These are phyloP conservation scores for Fagus crenata DNA, from an alignment of 306 rosid genomes.

Conservation along the genomic window DNA sequence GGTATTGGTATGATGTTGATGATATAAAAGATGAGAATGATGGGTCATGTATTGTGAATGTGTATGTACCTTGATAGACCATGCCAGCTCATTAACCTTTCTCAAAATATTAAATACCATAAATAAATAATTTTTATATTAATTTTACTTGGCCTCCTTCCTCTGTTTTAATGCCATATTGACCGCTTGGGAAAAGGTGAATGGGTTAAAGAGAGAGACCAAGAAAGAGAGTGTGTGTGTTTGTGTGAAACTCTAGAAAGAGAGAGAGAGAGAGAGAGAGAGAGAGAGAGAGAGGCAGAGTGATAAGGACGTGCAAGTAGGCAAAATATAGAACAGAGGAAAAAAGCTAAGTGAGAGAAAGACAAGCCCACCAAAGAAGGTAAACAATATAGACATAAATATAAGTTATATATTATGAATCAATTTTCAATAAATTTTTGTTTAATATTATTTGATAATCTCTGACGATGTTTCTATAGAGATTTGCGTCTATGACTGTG, in stretches of 20 bases:
- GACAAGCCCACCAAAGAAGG: conserved; percentile 19
- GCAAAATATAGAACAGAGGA: neutral
- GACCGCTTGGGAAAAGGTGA: conserved; percentile 35
- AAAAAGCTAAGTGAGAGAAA: neutral
- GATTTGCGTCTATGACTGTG: conserved; percentile 47
- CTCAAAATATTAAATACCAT: neutral
- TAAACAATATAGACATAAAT: too few relatives aligned
- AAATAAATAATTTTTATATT: neutral
- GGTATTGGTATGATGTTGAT: conserved; percentile 8
- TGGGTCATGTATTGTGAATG: conserved; percentile 33
- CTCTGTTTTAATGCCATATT: conserved; percentile 37
- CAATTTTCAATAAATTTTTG: neutral
- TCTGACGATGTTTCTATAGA: conserved; percentile 36
- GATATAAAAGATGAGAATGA: conserved; percentile 17
- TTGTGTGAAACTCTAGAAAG: neutral
- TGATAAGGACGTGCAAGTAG: neutral
- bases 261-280: too few relatives aligned
- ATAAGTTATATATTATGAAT: neutral
- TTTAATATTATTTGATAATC: neutral
- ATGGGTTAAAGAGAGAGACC: conserved; percentile 6
- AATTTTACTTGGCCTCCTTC: neutral
- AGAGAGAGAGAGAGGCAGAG: neutral
- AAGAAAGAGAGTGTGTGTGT: too few relatives aligned
- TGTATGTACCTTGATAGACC: neutral
- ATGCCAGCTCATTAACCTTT: conserved; percentile 24